Conservation (phyloP, 495 filamentous ascomycete genomes). For the Aspergillus sclerotioniger region DNA sequence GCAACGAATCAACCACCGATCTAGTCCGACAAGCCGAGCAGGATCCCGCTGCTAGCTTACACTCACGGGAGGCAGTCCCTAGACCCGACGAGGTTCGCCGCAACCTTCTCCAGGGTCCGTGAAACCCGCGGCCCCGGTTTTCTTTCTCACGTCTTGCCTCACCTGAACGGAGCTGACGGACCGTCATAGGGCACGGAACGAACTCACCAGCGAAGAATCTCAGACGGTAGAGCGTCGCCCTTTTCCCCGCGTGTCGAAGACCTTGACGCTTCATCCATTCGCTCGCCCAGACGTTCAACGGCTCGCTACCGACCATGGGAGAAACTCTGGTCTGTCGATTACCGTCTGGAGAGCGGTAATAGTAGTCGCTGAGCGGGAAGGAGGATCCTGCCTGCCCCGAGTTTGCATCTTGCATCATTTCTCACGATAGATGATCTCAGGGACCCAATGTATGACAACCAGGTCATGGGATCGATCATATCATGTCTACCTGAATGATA, state of each 20-base stretch:
- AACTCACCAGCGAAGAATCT: constrained; percentile 8
- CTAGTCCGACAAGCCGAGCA: constrained; percentile 35
- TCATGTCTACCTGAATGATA: constrained; percentile 28
- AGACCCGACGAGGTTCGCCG: constrained; percentile 53
- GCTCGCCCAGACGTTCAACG: constrained; percentile 23
- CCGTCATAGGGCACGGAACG: constrained; percentile 21
- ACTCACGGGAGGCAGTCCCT: constrained; percentile 35
- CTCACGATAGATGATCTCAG: neutral
- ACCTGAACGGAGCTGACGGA: constrained; percentile 23
- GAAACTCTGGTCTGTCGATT: constrained; percentile 51
- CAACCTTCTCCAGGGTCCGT: constrained; percentile 46
- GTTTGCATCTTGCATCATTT: neutral
- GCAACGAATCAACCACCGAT: constrained; percentile 38
- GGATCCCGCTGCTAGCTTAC: constrained; percentile 26
- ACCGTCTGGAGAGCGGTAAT: constrained; percentile 40
- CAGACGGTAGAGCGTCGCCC: constrained; percentile 12
- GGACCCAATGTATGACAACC: neutral
- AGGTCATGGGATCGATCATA: constrained; percentile 12
- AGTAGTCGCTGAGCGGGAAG: neutral
- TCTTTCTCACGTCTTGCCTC: constrained; percentile 12
- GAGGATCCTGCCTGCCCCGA: neutral
- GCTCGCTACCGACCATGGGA: constrained; percentile 49
- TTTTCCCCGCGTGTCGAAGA: constrained; percentile 17
- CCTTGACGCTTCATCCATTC: constrained; percentile 15
- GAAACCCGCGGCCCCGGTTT: constrained; percentile 23